A percentile compares a stretch with the other conserved stretches of the same genome.
Conservation (phyloP, 2,329 filamentous ascomycete species). For the Calcarisporium arbuscula region DNA sequence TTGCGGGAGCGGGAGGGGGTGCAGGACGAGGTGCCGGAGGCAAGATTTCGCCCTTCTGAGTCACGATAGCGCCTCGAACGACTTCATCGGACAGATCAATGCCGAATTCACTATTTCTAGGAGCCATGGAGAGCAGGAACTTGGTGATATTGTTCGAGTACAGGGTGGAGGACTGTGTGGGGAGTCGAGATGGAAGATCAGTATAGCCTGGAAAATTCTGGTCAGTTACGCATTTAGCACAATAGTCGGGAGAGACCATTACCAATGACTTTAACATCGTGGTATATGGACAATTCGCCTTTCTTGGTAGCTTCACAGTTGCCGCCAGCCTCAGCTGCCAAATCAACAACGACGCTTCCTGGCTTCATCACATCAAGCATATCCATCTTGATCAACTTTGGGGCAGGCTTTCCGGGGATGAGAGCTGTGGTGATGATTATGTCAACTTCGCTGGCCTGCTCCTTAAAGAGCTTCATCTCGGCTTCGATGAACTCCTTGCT, state of each 20-base stretch:
- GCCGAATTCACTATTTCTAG: conserved; percentile 71
- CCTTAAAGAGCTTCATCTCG: conserved; percentile 87
- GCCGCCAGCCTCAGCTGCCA: conserved; percentile 81
- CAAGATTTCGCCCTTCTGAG: conserved; percentile 67
- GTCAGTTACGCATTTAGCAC: conserved; percentile 10
- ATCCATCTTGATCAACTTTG: conserved; percentile 73
- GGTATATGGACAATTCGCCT: conserved; percentile 62
- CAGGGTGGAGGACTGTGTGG: conserved; percentile 81
- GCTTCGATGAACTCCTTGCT: conserved; percentile 89
- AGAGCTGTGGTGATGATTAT: conserved; percentile 91
- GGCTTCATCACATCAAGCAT: conserved; percentile 85
- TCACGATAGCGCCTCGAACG: conserved; percentile 77
- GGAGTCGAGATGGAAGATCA: conserved; percentile 77
- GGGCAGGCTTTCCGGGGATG: conserved; percentile 77
- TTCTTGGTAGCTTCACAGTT: conserved; percentile 80
- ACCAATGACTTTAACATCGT: conserved; percentile 82
- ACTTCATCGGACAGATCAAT: conserved; percentile 80
- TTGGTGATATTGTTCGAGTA: conserved; percentile 96
- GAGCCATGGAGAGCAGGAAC: conserved; percentile 74
- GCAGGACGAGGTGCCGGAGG: conserved; percentile 67
- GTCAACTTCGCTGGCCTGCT: conserved; percentile 81
- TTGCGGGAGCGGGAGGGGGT: conserved; percentile 44
- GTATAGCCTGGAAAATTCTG: conserved; percentile 56
- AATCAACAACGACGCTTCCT: conserved; percentile 80
- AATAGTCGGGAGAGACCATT: conserved; percentile 12